Percentiles rank a stretch among this genome's conserved stretches.
These are phyloP conservation scores for Cladosporium velox DNA, from an alignment of 2,329 filamentous ascomycete genomes.

Conservation along the genomic window DNA sequence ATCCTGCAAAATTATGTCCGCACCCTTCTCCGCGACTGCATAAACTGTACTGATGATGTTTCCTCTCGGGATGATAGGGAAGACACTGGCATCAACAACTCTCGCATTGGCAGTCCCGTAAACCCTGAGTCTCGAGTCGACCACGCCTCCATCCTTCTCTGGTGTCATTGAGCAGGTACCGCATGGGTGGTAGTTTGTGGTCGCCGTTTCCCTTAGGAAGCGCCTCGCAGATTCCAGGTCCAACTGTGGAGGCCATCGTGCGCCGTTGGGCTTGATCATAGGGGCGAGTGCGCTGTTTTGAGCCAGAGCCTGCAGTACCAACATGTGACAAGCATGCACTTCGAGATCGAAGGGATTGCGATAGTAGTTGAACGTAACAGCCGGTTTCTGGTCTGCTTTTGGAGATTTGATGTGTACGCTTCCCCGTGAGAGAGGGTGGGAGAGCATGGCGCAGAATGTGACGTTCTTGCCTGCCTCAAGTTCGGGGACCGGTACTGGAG, in stretches of 20 bases:
- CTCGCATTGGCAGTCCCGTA: slow-evolving; percentile 41
- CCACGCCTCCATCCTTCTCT: slow-evolving; percentile 30
- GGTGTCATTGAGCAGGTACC: slow-evolving; percentile 42
- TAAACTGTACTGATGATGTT: slow-evolving; percentile 37
- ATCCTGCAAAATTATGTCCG: slow-evolving; percentile 36
- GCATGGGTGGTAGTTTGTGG: slow-evolving; percentile 42
- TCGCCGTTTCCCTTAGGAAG: slow-evolving; percentile 20
- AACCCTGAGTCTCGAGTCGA: slow-evolving; percentile 41
- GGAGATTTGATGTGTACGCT: slow-evolving; percentile 31
- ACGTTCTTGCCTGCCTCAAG: slow-evolving; percentile 27
- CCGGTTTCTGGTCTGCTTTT: slow-evolving; percentile 26
- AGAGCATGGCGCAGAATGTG: slow-evolving; percentile 27
- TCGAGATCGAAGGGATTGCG: slow-evolving; percentile 35
- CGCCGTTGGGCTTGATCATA: slow-evolving; percentile 27
- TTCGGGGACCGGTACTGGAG: not conserved
- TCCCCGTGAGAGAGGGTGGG: slow-evolving; percentile 34
- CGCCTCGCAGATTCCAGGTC: slow-evolving; percentile 29
- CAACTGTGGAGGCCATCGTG: slow-evolving; percentile 16
- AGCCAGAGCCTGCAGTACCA: slow-evolving; percentile 44
- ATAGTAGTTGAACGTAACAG: slow-evolving; percentile 34
- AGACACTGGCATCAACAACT: slow-evolving; percentile 41
- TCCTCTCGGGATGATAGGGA: slow-evolving; percentile 36
- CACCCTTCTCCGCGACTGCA: slow-evolving; percentile 37
- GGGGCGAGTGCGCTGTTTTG: slow-evolving; percentile 42
- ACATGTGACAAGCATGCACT: slow-evolving; percentile 32